Evolutionary conservation across 345 rosid species (phyloP), one percentile per base, ranked within the genome.

Genomic region (Acer negundo): DNA sequence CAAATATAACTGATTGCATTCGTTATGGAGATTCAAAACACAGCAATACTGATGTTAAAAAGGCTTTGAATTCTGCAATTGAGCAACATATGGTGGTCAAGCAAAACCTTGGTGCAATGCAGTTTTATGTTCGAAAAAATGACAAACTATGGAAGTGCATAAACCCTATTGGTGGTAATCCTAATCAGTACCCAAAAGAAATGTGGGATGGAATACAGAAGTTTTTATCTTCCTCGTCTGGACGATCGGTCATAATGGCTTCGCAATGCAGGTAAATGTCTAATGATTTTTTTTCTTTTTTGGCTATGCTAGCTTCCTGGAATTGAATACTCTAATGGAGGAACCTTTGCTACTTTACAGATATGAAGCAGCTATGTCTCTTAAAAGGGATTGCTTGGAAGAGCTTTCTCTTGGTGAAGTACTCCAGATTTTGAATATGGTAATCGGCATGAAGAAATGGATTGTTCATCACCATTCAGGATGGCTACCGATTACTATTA

Each of bases 61-160:
- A 84, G 85, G 98, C 97, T 74, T 89, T 95, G 80, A 89, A 85
- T 64, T 75, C 82, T 82, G 95, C 98, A 55, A 44, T 84, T 24
- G 87, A 89, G 82, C 94, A 92, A 22, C 83, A 83, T 65, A 91
- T 89, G 98, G 83, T 93, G 67, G 75, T 72, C 75, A 85, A 86
- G 79, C 85, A 75, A 70, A 83, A 72, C 53, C 19, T 92, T 72
- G 97, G 97, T 73, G 75, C 81, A 10, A 16, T 89, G 76, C 89
- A 87, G 81, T 84, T 95, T 70, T 95, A 88, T 78, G 85, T 93
- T 78, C 89, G 90, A 59, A 89, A 85, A 80, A 81, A 87, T 67
- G 92, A 92, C 79, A 83, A 77, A 79, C 68, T 93, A 47, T 95
- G 98, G 98, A 90, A 72, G 65, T 95, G 98, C 77, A 85, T 88